Percentiles rank a stretch among this genome's conserved stretches.
Evolutionary conservation across 2,329 filamentous ascomycete genomes (phyloP).

Genomic region (Biscogniauxia sp.): DNA sequence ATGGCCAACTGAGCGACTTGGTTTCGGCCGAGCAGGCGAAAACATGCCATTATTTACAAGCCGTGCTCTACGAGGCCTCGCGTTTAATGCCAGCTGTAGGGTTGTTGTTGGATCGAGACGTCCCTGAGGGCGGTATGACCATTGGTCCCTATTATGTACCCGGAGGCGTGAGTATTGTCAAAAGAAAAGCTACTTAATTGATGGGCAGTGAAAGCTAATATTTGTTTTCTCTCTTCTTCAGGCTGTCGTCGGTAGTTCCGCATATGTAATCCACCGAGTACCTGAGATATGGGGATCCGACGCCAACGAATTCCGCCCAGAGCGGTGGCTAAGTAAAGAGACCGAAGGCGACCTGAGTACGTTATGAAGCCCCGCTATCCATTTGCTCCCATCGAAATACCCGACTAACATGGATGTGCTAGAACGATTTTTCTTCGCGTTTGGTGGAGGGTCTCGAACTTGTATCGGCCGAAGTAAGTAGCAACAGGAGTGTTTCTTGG

Average conservation of each 20-base stretch:
- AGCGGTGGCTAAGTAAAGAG: constrained; percentile 12
- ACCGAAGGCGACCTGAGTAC: constrained; percentile 5
- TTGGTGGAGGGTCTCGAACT: constrained; percentile 15
- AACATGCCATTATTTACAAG: constrained; percentile 10
- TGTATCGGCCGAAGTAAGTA: constrained; percentile 16
- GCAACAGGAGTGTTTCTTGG: not conserved
- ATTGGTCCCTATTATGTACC: constrained; percentile 11
- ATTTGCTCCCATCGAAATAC: not conserved
- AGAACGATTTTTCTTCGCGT: constrained; percentile 15
- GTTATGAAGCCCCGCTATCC: not conserved
- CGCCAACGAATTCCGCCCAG: constrained; percentile 11
- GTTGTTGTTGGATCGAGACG: constrained; percentile 10
- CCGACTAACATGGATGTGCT: not conserved
- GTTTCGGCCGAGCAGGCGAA: constrained; percentile 6
- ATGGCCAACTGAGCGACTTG: constrained; percentile 2
- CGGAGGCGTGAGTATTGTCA: constrained; percentile 9
- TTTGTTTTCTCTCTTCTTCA: no score
- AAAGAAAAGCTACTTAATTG: not conserved
- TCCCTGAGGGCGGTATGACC: constrained; percentile 12
- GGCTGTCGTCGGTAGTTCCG: constrained; percentile 14
- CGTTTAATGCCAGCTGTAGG: constrained; percentile 4
- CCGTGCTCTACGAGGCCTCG: constrained; percentile 12
- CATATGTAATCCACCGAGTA: constrained; percentile 11
- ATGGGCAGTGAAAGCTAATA: constrained; percentile 1
- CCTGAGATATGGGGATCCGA: constrained; percentile 11